A percentile compares a stretch with the other conserved stretches of the same genome.
phyloP scores from a whole-genome alignment of 2,329 filamentous ascomycete genomes.

The Trichoderma breve region DNA sequence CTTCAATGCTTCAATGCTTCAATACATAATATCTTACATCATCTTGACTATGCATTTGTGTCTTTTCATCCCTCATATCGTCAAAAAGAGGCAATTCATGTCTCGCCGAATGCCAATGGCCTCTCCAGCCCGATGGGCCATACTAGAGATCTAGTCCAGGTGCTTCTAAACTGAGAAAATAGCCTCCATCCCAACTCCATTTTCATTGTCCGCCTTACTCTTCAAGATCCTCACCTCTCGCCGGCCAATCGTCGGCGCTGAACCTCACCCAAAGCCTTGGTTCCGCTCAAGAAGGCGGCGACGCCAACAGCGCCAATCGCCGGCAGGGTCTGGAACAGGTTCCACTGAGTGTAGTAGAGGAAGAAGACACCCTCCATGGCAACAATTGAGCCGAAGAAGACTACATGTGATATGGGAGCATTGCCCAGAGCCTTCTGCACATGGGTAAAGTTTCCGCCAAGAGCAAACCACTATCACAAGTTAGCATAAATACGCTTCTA shows the following conservation, averaged over 20 bases:
- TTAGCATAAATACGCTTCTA: slow-evolving; percentile 25
- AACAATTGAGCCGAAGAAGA: slow-evolving; percentile 85
- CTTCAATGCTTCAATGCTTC: background rate
- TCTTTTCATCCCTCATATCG: background rate
- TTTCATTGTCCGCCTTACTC: background rate
- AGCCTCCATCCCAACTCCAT: background rate
- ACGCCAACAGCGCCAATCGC: slow-evolving; percentile 64
- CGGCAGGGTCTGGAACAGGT: slow-evolving; percentile 83
- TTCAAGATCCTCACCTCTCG: slow-evolving; percentile 45
- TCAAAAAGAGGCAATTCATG: background rate
- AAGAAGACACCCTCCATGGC: slow-evolving; percentile 91
- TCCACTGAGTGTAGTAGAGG: slow-evolving; percentile 91
- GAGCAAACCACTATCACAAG: slow-evolving; percentile 64
- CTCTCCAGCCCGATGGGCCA: background rate
- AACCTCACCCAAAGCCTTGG: slow-evolving; percentile 87
- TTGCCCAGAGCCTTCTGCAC: slow-evolving; percentile 69
- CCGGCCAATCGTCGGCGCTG: slow-evolving; percentile 83
- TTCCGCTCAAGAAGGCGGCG: slow-evolving; percentile 81
- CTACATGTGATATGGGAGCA: slow-evolving; percentile 74
- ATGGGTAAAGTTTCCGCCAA: slow-evolving; percentile 83
- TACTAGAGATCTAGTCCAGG: background rate
- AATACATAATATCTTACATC: slow-evolving; percentile 12
- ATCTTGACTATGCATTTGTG: background rate
- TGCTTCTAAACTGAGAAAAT: background rate
- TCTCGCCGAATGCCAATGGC: background rate